Base-by-base conservation (phyloP, 2,329 filamentous ascomycete species). In the Arthrobotrys megalospora region DNA sequence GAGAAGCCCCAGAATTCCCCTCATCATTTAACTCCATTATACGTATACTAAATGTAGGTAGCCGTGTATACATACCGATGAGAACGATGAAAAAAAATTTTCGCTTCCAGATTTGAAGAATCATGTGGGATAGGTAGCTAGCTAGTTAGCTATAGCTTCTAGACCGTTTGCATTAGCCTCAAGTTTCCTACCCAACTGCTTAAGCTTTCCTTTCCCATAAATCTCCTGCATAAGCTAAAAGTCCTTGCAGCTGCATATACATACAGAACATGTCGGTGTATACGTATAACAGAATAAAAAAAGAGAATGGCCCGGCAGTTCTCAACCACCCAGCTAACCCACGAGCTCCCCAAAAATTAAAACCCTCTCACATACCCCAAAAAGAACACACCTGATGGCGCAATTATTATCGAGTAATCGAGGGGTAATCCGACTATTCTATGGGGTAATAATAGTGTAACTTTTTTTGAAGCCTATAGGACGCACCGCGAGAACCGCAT, bases 401-500 rank as follows among this genome's bases (percentile, higher is more conserved):
- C 65, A 62, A 70, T 76, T 76, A 58, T 69, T 63, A 76, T 76
- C 47, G 55, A 69, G 72, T 76, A 76, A 76, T 76, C 50, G 58
- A 69, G 72, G 72, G 72, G 72, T 70, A 76, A 76, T 76, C 5
- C 8, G 8, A n/a, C 4, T 16, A 45, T 53, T 47, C 47, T 68
- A 76, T 76, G 48, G 72, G 65, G 72, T 76, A 76, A 76, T 76
- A 14, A 65, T 73, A 19, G 2, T 36, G 69, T 73, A 69, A 67
- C 16, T 32, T 24, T 21, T 53, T 16, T 12, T 28, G 24, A 28
- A 28, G 5, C 24, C 24, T 28, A 28, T 28, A 28, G 24, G 24
- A 28, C 24, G 24, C 24, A 28, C 24, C 24, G 24, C 24, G 24
- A 28, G 24, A 28, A 28, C 24, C n/a, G n/a, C n/a, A n/a, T n/a